Evolutionary conservation across 2,329 filamentous ascomycete species (phyloP).

Genomic region (Graphiopsis chlorocephala): DNA sequence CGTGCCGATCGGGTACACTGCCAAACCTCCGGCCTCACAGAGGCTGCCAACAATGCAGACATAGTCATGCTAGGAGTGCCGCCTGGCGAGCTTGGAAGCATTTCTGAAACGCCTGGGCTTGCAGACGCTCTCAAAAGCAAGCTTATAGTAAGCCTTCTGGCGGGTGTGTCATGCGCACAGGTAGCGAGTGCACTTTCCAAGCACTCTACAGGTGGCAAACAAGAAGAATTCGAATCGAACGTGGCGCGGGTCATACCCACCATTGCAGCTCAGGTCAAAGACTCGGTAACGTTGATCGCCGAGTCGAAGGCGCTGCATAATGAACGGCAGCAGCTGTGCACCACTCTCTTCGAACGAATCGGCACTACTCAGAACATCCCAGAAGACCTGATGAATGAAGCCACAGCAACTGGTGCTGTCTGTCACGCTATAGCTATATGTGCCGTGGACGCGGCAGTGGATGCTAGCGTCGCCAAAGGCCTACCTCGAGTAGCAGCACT

Average conservation of each 20-base stretch:
- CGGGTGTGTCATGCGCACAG: constrained; percentile 22
- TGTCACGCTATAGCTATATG: constrained; percentile 28
- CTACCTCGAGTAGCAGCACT: constrained; percentile 23
- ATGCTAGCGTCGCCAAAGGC: constrained; percentile 27
- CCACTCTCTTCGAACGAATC: constrained; percentile 17
- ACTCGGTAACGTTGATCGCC: constrained; percentile 25
- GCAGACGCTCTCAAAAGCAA: constrained; percentile 21
- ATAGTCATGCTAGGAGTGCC: constrained; percentile 24
- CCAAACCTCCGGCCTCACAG: constrained; percentile 14
- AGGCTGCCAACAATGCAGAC: constrained; percentile 18
- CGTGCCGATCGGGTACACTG: constrained; percentile 10
- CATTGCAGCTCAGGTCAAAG: constrained; percentile 20
- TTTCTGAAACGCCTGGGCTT: constrained; percentile 17
- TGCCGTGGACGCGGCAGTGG: constrained; percentile 26
- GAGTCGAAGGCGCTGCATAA: constrained; percentile 17
- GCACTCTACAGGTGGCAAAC: not conserved
- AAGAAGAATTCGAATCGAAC: constrained; percentile 14
- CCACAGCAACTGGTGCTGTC: constrained; percentile 27
- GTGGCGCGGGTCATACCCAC: constrained; percentile 25
- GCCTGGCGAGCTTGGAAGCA: constrained; percentile 18
- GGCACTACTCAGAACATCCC: constrained; percentile 22
- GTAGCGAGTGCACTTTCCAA: constrained; percentile 15
- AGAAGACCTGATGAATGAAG: constrained; percentile 26
- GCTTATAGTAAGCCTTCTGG: constrained; percentile 24
- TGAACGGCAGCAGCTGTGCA: not conserved